Conservation (phyloP, 2,329 filamentous ascomycete genomes). For the Aschersonia sp. region DNA sequence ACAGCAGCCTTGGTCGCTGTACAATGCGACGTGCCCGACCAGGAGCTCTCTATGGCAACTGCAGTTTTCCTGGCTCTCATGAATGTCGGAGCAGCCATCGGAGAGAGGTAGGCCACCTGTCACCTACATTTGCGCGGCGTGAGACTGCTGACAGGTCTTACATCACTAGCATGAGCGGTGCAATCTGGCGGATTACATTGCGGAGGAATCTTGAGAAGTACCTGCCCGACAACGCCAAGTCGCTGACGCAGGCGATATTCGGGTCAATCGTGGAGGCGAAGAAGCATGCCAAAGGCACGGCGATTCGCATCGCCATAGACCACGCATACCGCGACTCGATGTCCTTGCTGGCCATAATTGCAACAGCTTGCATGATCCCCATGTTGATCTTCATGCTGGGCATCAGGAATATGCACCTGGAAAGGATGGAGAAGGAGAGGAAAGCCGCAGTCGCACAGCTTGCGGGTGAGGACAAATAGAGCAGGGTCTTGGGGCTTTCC, state of each 20-base stretch:
- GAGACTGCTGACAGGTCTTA: neutral
- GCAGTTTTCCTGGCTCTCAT: conserved; percentile 17
- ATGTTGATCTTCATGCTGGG: conserved; percentile 8
- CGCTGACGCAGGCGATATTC: conserved; percentile 8
- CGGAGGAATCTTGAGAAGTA: conserved; percentile 8
- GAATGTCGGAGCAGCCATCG: conserved; percentile 13
- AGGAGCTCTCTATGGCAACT: conserved; percentile 19
- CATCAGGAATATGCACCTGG: conserved; percentile 6
- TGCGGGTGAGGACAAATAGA: neutral
- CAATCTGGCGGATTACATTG: conserved; percentile 16
- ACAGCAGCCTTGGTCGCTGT: conserved; percentile 5
- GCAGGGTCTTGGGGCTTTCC: neutral
- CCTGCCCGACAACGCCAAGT: conserved; percentile 7
- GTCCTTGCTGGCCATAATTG: conserved; percentile 7
- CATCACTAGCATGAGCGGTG: conserved; percentile 14
- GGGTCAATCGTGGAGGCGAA: conserved; percentile 11
- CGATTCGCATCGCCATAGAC: conserved; percentile 7
- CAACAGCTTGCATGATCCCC: conserved; percentile 4
- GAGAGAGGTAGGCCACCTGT: conserved; percentile 9
- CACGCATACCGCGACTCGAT: conserved; percentile 7
- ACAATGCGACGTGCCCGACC: conserved; percentile 14
- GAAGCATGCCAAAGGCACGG: conserved; percentile 2
- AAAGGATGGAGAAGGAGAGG: neutral
- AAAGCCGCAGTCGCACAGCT: neutral
- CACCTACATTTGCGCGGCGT: too few relatives aligned